Percentiles rank a stretch among this genome's conserved stretches.
Evolutionary conservation across 2,329 filamentous ascomycete species (phyloP).

Genomic region (Aspergillus unguis): DNA sequence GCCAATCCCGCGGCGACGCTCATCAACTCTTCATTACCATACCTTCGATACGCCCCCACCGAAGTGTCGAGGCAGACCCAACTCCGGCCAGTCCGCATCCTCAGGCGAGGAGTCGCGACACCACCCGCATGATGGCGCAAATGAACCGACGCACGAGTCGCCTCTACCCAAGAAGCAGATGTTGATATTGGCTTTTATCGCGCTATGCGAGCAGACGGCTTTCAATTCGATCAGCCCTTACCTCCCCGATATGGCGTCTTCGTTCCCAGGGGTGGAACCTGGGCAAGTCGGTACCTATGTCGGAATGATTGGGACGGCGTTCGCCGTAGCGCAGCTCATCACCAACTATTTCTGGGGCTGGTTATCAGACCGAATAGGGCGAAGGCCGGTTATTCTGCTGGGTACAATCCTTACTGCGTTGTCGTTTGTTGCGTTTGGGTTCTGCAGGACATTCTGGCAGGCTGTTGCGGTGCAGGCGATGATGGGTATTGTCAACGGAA

Average conservation of each 20-base stretch:
- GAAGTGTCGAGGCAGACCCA: constrained; percentile 45
- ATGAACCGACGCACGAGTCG: constrained; percentile 45
- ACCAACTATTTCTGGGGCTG: constrained; percentile 93
- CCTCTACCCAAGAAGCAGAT: constrained; percentile 82
- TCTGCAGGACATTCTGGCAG: constrained; percentile 79
- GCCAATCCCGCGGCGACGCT: constrained; percentile 37
- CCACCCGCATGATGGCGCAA: constrained; percentile 24
- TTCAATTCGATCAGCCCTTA: constrained; percentile 96
- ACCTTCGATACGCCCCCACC: constrained; percentile 48
- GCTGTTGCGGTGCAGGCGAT: constrained; percentile 78
- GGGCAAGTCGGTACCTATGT: constrained; percentile 80
- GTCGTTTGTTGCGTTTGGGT: constrained; percentile 83
- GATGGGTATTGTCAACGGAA: constrained; percentile 93
- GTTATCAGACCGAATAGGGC: constrained; percentile 71
- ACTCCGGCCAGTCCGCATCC: constrained; percentile 41
- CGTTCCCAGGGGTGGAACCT: constrained; percentile 74
- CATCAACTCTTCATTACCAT: constrained; percentile 47
- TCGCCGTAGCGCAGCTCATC: constrained; percentile 85
- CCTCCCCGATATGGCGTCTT: constrained; percentile 83
- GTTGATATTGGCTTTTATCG: constrained; percentile 78
- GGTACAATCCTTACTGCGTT: constrained; percentile 78
- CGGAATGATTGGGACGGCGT: constrained; percentile 82
- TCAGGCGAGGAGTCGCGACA: constrained; percentile 32
- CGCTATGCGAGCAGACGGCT: constrained; percentile 90
- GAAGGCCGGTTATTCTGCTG: constrained; percentile 76